phyloP scores from a whole-genome alignment of 257 asterid species.

The Linderniella brevidens region DNA sequence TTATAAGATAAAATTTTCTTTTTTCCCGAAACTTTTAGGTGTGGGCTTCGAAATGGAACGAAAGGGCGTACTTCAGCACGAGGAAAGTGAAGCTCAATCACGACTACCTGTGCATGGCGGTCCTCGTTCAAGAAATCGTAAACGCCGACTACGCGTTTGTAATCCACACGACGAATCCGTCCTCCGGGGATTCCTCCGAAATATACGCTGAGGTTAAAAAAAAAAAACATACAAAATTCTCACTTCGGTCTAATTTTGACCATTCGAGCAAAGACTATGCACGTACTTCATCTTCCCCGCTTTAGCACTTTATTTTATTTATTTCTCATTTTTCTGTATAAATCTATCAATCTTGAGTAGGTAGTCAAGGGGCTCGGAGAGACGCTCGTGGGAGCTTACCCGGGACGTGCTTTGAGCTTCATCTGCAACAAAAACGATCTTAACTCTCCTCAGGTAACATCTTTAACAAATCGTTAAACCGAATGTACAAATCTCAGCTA shows the following conservation, averaged over 20 bases:
- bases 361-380: constrained; percentile 99
- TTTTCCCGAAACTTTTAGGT: constrained; percentile 28
- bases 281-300: no score
- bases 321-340: no score
- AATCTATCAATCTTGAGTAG: no score
- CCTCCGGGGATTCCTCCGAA: constrained; percentile 84
- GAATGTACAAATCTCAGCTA: no score
- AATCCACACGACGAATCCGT: constrained; percentile 95
- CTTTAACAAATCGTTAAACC: constrained; percentile 10
- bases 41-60: constrained; percentile 99
- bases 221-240: neutral
- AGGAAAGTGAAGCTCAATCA: constrained; percentile 91
- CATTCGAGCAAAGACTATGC: neutral
- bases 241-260: constrained; percentile 5
- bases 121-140: constrained; percentile 92
- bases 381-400: constrained; percentile 98
- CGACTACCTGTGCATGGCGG: constrained; percentile 94
- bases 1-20: no score
- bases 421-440: constrained; percentile 77
- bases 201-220: constrained; percentile 95
- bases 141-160: constrained; percentile 99
- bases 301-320: no score
- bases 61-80: constrained; percentile 96
- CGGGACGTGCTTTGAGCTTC: constrained; percentile 98
- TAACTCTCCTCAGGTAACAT: constrained; percentile 71